Conservation (phyloP, 169 alveolate species). For the Eimeria acervulina region DNA sequence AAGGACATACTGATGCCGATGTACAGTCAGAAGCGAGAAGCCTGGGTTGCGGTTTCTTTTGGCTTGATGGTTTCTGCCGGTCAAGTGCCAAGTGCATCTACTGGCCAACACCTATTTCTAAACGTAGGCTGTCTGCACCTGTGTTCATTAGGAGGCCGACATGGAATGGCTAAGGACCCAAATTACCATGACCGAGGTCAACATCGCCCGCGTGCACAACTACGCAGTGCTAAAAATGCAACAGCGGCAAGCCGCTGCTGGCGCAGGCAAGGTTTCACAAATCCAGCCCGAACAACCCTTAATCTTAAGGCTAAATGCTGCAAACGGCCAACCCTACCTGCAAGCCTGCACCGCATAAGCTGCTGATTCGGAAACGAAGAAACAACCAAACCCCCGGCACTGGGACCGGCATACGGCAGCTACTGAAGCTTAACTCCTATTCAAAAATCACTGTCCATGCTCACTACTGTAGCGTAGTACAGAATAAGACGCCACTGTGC, state of each 20-base stretch:
- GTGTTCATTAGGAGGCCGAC: slow-evolving; percentile 88
- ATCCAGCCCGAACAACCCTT: neutral
- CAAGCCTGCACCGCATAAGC: neutral
- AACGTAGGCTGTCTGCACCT: neutral
- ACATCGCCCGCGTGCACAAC: slow-evolving; percentile 94
- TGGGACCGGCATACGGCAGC: neutral
- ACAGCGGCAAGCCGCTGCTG: slow-evolving; percentile 83
- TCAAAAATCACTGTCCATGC: neutral
- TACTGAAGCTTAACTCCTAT: neutral
- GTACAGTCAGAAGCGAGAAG: neutral
- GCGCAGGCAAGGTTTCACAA: neutral
- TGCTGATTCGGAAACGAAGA: neutral
- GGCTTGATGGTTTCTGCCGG: neutral
- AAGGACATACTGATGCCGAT: neutral
- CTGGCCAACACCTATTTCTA: neutral
- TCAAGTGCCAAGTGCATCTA: neutral
- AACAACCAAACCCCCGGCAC: neutral
- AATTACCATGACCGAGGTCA: slow-evolving; percentile 93
- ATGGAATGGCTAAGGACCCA: slow-evolving; percentile 92
- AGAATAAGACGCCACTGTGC: neutral
- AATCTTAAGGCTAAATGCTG: neutral
- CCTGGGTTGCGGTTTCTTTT: neutral
- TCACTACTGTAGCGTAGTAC: neutral
- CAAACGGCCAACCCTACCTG: neutral
- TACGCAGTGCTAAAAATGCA: slow-evolving; percentile 90